Evolutionary conservation across 306 rosid genomes (phyloP).

Genomic region (Crataegus laevigata): DNA sequence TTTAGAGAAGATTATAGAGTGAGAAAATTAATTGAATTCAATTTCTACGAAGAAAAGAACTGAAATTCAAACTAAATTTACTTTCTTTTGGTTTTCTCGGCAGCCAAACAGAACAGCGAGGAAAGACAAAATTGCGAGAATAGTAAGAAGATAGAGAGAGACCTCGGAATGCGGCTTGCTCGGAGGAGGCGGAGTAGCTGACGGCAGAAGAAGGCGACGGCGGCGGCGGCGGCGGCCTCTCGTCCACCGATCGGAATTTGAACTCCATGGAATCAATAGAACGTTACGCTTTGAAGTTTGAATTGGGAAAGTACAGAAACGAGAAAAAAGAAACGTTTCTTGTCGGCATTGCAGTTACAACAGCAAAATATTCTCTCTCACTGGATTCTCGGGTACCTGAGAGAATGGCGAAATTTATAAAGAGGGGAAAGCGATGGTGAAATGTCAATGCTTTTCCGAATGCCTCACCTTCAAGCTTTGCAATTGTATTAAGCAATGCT

Average conservation of each 20-base stretch:
- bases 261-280: conserved; percentile 31
- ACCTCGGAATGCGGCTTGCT: conserved; percentile 5
- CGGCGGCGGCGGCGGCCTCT: neutral
- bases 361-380: neutral
- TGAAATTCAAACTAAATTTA: neutral
- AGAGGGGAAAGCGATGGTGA: neutral
- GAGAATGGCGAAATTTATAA: neutral
- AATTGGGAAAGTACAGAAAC: neutral
- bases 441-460: neutral
- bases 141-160: neutral
- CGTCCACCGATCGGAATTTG: conserved; percentile 29
- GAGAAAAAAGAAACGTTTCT: too few species aligned
- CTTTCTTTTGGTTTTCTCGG: neutral
- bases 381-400: neutral
- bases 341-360: neutral
- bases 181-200: neutral
- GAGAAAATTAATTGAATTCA: neutral
- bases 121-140: neutral
- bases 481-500: too few species aligned
- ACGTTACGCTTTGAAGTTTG: neutral
- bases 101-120: neutral
- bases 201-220: neutral
- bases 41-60: neutral
- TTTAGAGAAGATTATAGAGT: neutral
- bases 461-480: neutral